A percentile compares a stretch with the other conserved stretches of the same genome.
Evolutionary conservation across 345 rosid genomes (phyloP).

Genomic region (Excoecaria agallocha): DNA sequence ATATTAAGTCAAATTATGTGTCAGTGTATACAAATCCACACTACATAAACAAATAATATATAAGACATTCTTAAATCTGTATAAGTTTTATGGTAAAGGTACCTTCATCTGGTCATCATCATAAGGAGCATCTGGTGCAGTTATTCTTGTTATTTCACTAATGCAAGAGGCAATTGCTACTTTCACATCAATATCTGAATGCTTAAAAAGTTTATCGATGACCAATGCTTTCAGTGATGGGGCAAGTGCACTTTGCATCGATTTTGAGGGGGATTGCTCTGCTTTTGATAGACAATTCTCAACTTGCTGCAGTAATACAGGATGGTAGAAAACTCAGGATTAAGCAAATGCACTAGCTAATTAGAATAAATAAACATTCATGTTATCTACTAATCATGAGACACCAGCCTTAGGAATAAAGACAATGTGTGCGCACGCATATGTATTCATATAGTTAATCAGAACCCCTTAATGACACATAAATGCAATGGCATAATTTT

Average conservation of each 20-base stretch:
- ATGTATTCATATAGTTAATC: too few relatives aligned
- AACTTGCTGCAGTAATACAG: slow-evolving; percentile 51
- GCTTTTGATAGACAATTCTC: slow-evolving; percentile 62
- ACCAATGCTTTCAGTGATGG: slow-evolving; percentile 74
- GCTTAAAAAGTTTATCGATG: slow-evolving; percentile 54
- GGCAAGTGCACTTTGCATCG: slow-evolving; percentile 68
- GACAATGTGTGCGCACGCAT: background rate
- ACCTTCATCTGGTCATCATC: slow-evolving; percentile 94
- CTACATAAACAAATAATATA: background rate
- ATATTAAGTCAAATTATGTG: background rate
- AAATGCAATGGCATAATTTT: background rate
- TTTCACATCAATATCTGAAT: slow-evolving; percentile 73
- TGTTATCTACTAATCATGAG: background rate
- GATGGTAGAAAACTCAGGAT: slow-evolving; percentile 1
- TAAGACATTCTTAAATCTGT: background rate
- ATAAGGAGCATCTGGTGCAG: slow-evolving; percentile 98
- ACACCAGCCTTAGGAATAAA: background rate
- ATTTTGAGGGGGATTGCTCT: slow-evolving; percentile 73
- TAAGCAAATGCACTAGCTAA: background rate
- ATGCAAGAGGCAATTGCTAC: slow-evolving; percentile 93
- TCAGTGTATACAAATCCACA: background rate
- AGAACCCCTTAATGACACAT: background rate
- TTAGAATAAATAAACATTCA: background rate
- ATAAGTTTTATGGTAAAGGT: background rate
- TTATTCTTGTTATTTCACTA: slow-evolving; percentile 95